phyloP scores from a whole-genome alignment of 192 early-diverging fungal species.

The Backusella circina region DNA sequence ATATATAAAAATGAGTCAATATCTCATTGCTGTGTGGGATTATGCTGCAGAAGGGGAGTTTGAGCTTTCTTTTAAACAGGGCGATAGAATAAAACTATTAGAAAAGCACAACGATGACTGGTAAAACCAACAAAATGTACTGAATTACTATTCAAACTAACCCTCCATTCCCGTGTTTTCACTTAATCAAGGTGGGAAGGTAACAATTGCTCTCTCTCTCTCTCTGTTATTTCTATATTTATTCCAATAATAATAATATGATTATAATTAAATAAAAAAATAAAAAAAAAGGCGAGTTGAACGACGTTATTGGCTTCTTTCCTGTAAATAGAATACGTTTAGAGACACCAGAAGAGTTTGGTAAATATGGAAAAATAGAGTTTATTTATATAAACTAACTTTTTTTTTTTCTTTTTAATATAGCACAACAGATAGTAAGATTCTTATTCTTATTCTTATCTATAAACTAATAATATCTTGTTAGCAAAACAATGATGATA shows the following conservation, averaged over 20 bases:
- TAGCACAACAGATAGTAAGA: not conserved
- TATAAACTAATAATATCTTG: too few relatives aligned
- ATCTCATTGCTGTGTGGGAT: conserved; percentile 35
- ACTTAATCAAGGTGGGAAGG: conserved; percentile 20
- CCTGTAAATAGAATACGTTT: conserved; percentile 34
- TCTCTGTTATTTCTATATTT: not conserved
- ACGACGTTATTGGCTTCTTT: conserved; percentile 35
- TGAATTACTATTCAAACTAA: not conserved
- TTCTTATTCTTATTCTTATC: not conserved
- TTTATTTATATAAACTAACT: not conserved
- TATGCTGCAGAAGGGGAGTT: conserved; percentile 34
- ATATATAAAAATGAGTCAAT: conserved; percentile 17
- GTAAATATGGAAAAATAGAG: not conserved
- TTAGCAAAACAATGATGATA: not conserved
- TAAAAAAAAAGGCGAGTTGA: conserved; percentile 23
- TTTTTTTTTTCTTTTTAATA: too few relatives aligned
- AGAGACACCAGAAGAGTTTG: conserved; percentile 2
- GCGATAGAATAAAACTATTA: conserved; percentile 32
- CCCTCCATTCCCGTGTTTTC: not conserved
- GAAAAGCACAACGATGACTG: conserved; percentile 39
- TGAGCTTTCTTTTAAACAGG: conserved; percentile 35
- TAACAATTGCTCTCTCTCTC: not conserved
- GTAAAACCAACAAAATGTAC: conserved; percentile 3
- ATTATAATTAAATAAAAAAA: not conserved
- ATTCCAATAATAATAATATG: not conserved